phyloP scores from a whole-genome alignment of 176 grass and related monocot species.

The Typha latifolia region DNA sequence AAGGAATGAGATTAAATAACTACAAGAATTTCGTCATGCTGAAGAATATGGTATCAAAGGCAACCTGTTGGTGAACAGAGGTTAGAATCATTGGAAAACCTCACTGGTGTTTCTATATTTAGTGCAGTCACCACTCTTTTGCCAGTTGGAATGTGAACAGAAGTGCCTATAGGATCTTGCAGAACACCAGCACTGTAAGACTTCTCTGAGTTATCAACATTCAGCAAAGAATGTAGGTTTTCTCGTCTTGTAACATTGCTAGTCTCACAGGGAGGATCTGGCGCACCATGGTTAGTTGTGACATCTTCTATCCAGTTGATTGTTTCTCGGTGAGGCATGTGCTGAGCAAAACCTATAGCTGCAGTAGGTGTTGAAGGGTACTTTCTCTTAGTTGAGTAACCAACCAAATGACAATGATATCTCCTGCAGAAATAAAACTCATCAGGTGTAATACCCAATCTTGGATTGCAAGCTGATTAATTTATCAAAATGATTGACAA shows the following conservation, averaged over 20 bases:
- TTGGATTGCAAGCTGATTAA: background rate
- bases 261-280: too few relatives aligned
- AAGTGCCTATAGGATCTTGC: too few relatives aligned
- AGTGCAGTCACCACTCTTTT: background rate
- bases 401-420: constrained; percentile 1
- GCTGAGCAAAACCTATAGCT: background rate
- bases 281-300: too few relatives aligned
- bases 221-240: too few relatives aligned
- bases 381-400: background rate
- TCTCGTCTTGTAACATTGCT: too few relatives aligned
- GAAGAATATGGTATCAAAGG: background rate
- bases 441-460: background rate
- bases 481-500: background rate
- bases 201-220: too few relatives aligned
- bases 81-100: background rate
- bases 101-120: background rate
- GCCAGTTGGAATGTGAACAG: background rate
- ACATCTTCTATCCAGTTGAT: background rate
- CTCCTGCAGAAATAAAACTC: background rate
- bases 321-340: background rate
- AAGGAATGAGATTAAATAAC: background rate
- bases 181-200: too few relatives aligned
- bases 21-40: background rate
- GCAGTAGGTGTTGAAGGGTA: background rate
- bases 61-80: background rate